phyloP scores from a whole-genome alignment of 2,329 filamentous ascomycete species.

The Xylariaceae sp. region DNA sequence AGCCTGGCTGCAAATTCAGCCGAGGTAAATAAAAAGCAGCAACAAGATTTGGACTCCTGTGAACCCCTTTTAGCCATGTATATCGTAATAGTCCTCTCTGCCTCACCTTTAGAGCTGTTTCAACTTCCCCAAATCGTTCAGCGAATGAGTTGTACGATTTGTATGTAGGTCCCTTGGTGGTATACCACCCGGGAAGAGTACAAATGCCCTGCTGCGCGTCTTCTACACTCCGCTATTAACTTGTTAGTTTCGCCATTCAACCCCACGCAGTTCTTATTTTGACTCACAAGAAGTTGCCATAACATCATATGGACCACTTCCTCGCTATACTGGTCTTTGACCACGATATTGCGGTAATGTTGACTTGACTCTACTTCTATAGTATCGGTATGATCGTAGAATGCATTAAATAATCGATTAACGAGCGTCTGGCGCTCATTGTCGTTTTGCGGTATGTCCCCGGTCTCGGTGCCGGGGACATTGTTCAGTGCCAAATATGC shows the following conservation, averaged over 20 bases:
- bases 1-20: neutral
- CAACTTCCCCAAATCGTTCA: neutral
- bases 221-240: neutral
- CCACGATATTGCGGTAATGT: neutral
- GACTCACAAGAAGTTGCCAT: conserved; percentile 7
- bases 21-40: neutral
- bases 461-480: neutral
- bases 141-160: conserved; percentile 4
- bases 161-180: neutral
- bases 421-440: neutral
- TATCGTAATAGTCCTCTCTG: neutral
- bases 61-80: neutral
- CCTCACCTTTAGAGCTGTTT: neutral
- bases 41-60: conserved; percentile 10
- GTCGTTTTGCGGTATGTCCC: neutral
- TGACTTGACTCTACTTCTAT: neutral
- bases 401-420: neutral
- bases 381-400: neutral
- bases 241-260: neutral
- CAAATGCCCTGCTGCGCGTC: conserved; percentile 4
- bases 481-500: neutral
- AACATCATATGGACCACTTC: neutral
- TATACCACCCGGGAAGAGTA: neutral
- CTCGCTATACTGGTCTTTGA: neutral
- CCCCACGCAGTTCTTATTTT: neutral